Evolutionary conservation across 2,329 filamentous ascomycete species (phyloP), one percentile per base, ranked within the genome.

Genomic region (Monilinia polystroma): DNA sequence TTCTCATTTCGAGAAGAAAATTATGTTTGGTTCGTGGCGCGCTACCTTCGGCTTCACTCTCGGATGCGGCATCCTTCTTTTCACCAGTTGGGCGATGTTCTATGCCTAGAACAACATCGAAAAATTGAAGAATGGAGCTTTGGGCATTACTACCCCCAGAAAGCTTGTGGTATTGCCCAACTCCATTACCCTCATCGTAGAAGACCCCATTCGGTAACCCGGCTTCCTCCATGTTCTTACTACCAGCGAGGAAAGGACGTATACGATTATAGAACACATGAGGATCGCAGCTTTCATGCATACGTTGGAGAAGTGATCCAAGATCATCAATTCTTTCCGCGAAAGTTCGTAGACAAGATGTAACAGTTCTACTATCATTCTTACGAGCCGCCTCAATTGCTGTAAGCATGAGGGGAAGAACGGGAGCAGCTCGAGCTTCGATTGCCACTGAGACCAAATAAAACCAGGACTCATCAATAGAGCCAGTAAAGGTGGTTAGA

Each of bases 381-480:
- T 84, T 80, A 60, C 92, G 87, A 29, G 89, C 93, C 47, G 93
- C 93, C 63, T 86, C 83, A 67, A 99, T 93, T 57, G 95, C 95
- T 52, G 88, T 84, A 53, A 99, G 82, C 92, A 97, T 97, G 67
- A 97, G 81, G 0, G 93, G 88, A 64, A 99, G 88, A 67, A 93
- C 90, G 4, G 93, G 91, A 0, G 89, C 95, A 35, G 92, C 94
- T 66, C 92, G 89, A 65, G 93, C 93, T 79, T 99, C 95, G 70
- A 99, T 97, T 69, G 94, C 95, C 3, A 97, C 91, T 0, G 93
- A 97, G 63, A 98, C 87, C 16, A 99, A 84, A 77, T 98, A 99
- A 77, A 99, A 99, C 95, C 95, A 99, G 70, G 95, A 97, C 80
- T 99, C 95, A 76, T 99, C 95, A 66, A 96, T 82, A 10, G 93